These are phyloP conservation scores for Zygosaccharomyces pseudobailii DNA, from an alignment of 1,139 yeast species.

Conservation along the genomic window DNA sequence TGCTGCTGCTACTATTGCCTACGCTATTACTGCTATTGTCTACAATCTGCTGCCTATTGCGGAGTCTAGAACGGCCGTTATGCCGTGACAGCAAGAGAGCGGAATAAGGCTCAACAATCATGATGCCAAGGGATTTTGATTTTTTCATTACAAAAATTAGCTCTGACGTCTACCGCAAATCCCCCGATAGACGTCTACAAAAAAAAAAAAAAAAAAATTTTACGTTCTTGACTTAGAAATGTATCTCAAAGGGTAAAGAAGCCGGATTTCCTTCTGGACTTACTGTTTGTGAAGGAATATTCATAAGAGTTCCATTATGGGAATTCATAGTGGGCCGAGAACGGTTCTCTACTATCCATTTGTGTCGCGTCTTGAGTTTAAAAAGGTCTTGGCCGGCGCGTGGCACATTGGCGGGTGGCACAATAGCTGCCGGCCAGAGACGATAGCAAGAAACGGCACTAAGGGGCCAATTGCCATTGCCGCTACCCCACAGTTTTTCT, in stretches of 20 bases:
- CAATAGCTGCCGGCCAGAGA: background rate
- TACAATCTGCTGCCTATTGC: background rate
- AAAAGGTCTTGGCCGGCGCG: background rate
- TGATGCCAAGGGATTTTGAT: background rate
- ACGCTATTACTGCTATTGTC: no score
- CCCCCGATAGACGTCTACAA: background rate
- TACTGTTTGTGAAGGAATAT: background rate
- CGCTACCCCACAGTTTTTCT: background rate
- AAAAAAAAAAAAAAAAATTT: no score
- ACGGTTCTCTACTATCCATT: background rate
- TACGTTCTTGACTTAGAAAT: background rate
- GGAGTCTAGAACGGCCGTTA: background rate
- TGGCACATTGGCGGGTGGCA: background rate
- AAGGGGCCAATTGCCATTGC: background rate
- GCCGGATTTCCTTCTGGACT: background rate
- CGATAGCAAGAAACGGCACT: background rate
- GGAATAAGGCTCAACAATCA: background rate
- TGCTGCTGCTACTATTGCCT: background rate
- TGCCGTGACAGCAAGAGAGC: background rate
- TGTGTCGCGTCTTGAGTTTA: background rate
- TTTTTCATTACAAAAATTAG: background rate
- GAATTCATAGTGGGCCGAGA: conserved; percentile 2
- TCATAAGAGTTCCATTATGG: background rate
- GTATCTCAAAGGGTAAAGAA: background rate
- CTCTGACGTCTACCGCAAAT: background rate